Base-by-base conservation (phyloP, 2,329 filamentous ascomycete genomes). In the Hansfordia pulvinata region DNA sequence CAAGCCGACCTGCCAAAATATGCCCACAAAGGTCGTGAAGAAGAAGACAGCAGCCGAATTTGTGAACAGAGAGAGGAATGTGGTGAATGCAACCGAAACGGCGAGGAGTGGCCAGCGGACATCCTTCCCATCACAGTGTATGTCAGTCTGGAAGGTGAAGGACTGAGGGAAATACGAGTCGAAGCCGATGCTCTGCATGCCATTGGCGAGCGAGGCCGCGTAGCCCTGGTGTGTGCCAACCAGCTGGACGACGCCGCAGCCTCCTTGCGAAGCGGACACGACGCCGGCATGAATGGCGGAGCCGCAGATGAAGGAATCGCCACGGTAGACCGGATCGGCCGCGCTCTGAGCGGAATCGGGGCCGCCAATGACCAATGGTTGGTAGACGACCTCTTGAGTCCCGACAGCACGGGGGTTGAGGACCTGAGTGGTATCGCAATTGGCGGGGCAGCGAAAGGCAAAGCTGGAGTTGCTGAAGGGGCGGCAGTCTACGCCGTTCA, bases 1-100 rank as follows among this genome's bases (percentile, higher is more conserved):
- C 40, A 96, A 67, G 6, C 83, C 86, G 10, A 93, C 81, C 36
- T 93, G 85, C 58, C 81, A 82, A 54, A 93, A 96, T 19, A 93
- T 60, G 40, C 78, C 80, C 27, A 76, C 62, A 40, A 94, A 96
- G 19, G 74, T 64, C 26, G 75, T 76, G 49, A 83, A 84, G 62
- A 92, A 94, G 54, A 96, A 90, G 2, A 88, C 62, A 2, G 69
- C 63, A 0, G 86, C 73, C 0, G 77, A 83, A 1, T 75, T 73
- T 2, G 82, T 88, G 49, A 92, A 86, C 5, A 98, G 57, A 4
- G 83, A 86, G 8, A 96, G 50, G 0, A 86, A 49, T 15, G 70
- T 65, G 3, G 85, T 82, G 39, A 92, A 93, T 26, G 74, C 70
- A 14, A 88, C 63, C 0, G 85, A 92, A 6, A 96, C 67, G 10